Evolutionary conservation across 2,329 filamentous ascomycete species (phyloP).

Genomic region (Teratosphaeriaceae sp.): DNA sequence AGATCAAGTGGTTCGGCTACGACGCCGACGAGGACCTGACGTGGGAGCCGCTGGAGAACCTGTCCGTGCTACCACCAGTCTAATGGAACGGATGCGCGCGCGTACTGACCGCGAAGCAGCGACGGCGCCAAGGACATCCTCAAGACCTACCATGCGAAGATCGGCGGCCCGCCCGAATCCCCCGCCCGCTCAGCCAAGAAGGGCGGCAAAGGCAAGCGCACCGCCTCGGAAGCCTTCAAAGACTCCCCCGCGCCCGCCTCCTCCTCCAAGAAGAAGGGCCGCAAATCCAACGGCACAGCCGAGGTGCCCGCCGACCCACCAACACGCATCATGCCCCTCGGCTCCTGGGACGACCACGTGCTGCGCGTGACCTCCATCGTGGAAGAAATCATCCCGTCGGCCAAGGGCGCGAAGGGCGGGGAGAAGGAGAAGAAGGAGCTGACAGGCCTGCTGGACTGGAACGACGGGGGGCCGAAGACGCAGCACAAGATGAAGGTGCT

Average conservation of each 20-base stretch:
- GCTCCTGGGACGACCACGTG: constrained; percentile 72
- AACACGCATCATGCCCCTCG: constrained; percentile 60
- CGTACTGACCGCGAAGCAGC: constrained; percentile 6
- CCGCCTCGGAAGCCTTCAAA: constrained; percentile 12
- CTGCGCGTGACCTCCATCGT: constrained; percentile 65
- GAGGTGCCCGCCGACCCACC: neutral
- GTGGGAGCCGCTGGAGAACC: constrained; percentile 72
- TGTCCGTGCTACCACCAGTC: constrained; percentile 39
- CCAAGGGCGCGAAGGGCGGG: constrained; percentile 8
- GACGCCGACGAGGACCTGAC: constrained; percentile 63
- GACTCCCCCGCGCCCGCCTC: constrained; percentile 22
- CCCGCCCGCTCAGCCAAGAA: constrained; percentile 12
- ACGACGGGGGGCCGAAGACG: constrained; percentile 58
- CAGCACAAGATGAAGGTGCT: constrained; percentile 63
- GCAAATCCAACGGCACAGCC: constrained; percentile 21
- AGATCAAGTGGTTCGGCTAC: constrained; percentile 78
- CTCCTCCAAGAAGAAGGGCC: constrained; percentile 17
- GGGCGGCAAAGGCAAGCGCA: constrained; percentile 15
- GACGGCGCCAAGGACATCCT: constrained; percentile 48
- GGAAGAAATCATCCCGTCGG: constrained; percentile 40
- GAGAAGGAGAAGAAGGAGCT: constrained; percentile 43
- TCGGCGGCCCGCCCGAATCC: constrained; percentile 54
- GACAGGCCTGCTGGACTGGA: constrained; percentile 67
- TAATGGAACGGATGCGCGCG: neutral
- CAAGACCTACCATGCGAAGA: constrained; percentile 53